phyloP scores from a whole-genome alignment of 371 early-diverging fungal species.

The Catenaria anguillulae region DNA sequence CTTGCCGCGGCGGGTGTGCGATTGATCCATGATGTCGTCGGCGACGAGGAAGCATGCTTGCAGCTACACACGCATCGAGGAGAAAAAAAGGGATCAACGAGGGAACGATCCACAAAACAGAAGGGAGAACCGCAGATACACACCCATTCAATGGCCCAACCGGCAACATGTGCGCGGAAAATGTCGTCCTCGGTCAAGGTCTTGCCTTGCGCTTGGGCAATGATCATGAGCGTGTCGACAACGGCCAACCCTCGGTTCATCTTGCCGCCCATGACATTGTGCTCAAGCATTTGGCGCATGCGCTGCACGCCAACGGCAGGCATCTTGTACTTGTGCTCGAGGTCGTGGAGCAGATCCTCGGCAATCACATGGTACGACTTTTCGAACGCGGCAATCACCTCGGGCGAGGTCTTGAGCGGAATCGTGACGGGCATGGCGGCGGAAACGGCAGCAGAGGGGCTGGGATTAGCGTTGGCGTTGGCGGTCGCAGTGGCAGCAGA shows the following conservation, averaged over 20 bases:
- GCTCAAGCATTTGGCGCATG: conserved; percentile 52
- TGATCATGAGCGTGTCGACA: conserved; percentile 63
- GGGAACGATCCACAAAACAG: no score
- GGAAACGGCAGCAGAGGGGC: no score
- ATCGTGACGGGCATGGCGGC: conserved; percentile 5
- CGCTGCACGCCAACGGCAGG: conserved; percentile 58
- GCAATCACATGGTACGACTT: conserved; percentile 26
- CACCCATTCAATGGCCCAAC: conserved; percentile 91
- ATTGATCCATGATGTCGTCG: conserved; percentile 96
- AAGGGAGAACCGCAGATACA: no score
- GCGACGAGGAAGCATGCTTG: conserved; percentile 95
- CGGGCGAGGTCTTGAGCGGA: conserved; percentile 7
- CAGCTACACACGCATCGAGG: conserved; percentile 33
- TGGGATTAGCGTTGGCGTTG: no score
- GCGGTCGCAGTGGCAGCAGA: no score
- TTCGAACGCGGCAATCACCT: conserved; percentile 13
- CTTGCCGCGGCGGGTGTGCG: conserved; percentile 84
- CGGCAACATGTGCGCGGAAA: conserved; percentile 71
- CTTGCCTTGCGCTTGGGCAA: conserved; percentile 38
- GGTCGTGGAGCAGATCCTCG: conserved; percentile 45
- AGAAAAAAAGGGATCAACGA: no score
- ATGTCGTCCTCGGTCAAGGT: conserved; percentile 61
- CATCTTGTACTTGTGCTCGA: conserved; percentile 42
- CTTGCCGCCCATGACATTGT: conserved; percentile 80
- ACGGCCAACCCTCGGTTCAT: conserved; percentile 94